These are phyloP conservation scores for Penicillium steckii DNA, from an alignment of 495 filamentous ascomycete genomes.

Conservation along the genomic window DNA sequence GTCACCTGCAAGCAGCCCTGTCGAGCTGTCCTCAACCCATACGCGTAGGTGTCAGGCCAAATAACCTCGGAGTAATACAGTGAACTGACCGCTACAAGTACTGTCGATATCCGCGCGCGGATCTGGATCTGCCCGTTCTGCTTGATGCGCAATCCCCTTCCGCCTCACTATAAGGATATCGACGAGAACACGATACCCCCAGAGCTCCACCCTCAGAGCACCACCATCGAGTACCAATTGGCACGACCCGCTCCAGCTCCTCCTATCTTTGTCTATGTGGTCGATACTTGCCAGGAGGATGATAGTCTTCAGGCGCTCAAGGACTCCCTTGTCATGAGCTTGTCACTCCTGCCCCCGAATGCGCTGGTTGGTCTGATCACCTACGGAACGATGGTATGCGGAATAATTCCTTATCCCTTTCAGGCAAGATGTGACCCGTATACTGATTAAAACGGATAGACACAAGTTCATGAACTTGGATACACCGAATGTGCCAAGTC, in stretches of 20 bases:
- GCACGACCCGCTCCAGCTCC: constrained; percentile 89
- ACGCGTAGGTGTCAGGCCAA: constrained; percentile 63
- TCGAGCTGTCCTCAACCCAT: constrained; percentile 94
- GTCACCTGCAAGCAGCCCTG: constrained; percentile 97
- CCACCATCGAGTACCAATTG: constrained; percentile 96
- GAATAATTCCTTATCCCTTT: neutral
- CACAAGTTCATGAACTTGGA: constrained; percentile 97
- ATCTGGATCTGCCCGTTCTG: constrained; percentile 99
- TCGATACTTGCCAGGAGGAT: constrained; percentile 98
- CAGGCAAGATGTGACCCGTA: neutral
- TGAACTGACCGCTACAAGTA: constrained; percentile 53
- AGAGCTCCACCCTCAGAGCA: constrained; percentile 89
- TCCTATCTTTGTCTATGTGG: constrained; percentile 96
- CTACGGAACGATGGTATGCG: constrained; percentile 90
- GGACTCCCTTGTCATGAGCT: constrained; percentile 95
- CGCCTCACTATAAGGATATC: constrained; percentile 99
- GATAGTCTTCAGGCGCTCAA: constrained; percentile 95
- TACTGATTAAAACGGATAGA: constrained; percentile 45
- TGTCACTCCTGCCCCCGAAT: constrained; percentile 89
- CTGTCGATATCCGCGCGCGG: constrained; percentile 90
- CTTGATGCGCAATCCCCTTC: constrained; percentile 89
- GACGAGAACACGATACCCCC: constrained; percentile 91
- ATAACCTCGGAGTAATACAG: neutral
- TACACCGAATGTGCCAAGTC: constrained; percentile 98
- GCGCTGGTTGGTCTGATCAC: constrained; percentile 95